These are phyloP conservation scores for Linaria vulgaris DNA, from an alignment of 257 asterid species.

Conservation along the genomic window DNA sequence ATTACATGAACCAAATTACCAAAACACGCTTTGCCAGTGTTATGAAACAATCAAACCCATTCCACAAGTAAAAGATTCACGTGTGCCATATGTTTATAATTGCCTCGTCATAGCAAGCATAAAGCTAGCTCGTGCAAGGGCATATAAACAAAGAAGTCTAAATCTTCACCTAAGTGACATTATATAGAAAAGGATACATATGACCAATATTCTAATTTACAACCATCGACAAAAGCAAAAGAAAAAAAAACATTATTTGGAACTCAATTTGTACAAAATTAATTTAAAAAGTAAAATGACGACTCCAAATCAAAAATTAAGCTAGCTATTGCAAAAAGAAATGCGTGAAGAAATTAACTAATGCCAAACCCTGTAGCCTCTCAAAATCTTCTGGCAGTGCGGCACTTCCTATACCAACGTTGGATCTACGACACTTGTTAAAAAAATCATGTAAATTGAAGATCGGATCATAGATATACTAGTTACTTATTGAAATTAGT, in stretches of 20 bases:
- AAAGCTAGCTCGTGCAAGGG: constrained; percentile 14
- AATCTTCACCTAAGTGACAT: constrained; percentile 3
- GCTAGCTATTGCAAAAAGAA: not conserved
- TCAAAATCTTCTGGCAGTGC: too few relatives aligned
- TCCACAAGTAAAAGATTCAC: too few relatives aligned
- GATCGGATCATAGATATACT: too few relatives aligned
- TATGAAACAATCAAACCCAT: too few relatives aligned
- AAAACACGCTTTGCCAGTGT: too few relatives aligned
- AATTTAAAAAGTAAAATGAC: not conserved
- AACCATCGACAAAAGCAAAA: not conserved
- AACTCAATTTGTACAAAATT: constrained; percentile 20
- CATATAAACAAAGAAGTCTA: constrained; percentile 12
- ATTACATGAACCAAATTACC: too few relatives aligned
- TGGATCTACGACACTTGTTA: too few relatives aligned
- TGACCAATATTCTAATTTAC: constrained; percentile 15
- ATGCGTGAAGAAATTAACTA: not conserved
- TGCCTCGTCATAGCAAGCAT: constrained; percentile 12
- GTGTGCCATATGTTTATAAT: not conserved
- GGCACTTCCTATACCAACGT: too few relatives aligned
- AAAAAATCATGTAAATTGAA: too few relatives aligned
- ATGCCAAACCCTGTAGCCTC: not conserved
- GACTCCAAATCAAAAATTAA: constrained; percentile 17
- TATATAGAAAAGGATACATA: constrained; percentile 10
- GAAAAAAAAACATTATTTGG: not conserved
- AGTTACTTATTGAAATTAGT: too few relatives aligned